Evolutionary conservation across 257 asterid species (phyloP), one percentile per base, ranked within the genome.

Genomic region (Coffea eugenioides): DNA sequence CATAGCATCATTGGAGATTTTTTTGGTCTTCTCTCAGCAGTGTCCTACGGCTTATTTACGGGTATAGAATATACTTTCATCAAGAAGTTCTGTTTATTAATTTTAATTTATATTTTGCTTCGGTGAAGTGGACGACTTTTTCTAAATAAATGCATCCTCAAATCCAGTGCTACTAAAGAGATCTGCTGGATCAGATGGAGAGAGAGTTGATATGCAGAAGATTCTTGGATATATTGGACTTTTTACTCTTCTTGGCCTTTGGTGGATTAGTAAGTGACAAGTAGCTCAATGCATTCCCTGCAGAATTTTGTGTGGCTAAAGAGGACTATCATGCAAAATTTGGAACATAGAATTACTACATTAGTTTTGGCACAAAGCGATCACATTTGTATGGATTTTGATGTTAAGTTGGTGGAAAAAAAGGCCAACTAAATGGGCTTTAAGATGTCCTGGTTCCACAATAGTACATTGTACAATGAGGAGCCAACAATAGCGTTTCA

Each of bases 231-330:
- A 86, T 84, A 84, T 93, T 18, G 97, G 97, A 75, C 84, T 89
- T 25, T 88, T 90, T 82, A 87, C 97, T 75, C 83, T 91, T 46
- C 65, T 89, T 61, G 92, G 94, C 73, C 91, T 91, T 59, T 93
- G 97, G 97, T 91, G 97, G 97, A 92, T 90, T 65, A 92, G 97
- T 91, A 91, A 88, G 94, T 78, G 54, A 36, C 78, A 74, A 74
- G 20, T 74, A 34, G 52, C 39, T 34, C 4, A 43, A 74, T 61
- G 66, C 69, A 74, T 56, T 36, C 21, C 23, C 20, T 4, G 16
- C n/a, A 27, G 45, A 56, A 39, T 18, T 56, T 56, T 74, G 12
- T 13, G 36, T n/a, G 34, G 2, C 25, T 16, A 57, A 13, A n/a
- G 9, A 5, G 20, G n/a, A 18, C 64, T 57, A 57, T 57, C 64